phyloP scores from a whole-genome alignment of 352 stramenopile species.

The Phytophthora kernoviae region DNA sequence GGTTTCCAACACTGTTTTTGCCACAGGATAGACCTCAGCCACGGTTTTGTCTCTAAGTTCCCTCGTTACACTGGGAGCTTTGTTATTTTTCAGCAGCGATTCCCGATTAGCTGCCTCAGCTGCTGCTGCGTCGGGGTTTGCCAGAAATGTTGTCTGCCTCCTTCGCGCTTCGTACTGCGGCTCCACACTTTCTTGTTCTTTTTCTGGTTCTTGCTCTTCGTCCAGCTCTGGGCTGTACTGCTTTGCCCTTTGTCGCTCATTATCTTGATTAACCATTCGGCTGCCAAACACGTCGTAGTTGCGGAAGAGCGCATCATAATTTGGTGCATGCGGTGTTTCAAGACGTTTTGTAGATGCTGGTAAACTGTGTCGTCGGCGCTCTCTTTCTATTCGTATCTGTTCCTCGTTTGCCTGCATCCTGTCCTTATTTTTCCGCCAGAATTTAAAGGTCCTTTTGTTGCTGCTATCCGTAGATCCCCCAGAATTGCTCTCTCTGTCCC shows the following conservation, averaged over 20 bases:
- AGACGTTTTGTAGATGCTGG: conserved; percentile 10
- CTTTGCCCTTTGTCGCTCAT: neutral
- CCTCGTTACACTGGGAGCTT: neutral
- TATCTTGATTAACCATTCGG: conserved; percentile 9
- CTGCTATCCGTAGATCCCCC: conserved; percentile 16
- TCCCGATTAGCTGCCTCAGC: conserved; percentile 23
- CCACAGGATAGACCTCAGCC: conserved; percentile 25
- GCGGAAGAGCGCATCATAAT: conserved; percentile 51
- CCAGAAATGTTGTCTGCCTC: conserved; percentile 29
- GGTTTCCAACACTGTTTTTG: conserved; percentile 28
- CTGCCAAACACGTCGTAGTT: conserved; percentile 31
- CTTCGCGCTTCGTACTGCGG: conserved; percentile 16
- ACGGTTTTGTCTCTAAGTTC: conserved; percentile 16
- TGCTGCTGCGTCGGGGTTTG: conserved; percentile 22
- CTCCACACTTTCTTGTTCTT: conserved; percentile 22
- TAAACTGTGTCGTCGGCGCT: conserved; percentile 12
- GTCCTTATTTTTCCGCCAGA: conserved; percentile 30
- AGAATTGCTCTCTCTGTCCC: conserved; percentile 20
- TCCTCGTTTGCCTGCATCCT: neutral
- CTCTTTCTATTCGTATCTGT: conserved; percentile 3
- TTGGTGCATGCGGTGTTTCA: conserved; percentile 23
- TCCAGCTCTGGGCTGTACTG: conserved; percentile 5
- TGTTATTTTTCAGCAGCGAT: conserved; percentile 1
- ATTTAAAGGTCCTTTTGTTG: conserved; percentile 19
- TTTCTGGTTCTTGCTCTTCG: conserved; percentile 20